These are phyloP conservation scores for Ascochyta viciae-villosae DNA, from an alignment of 2,329 filamentous ascomycete genomes.

Conservation along the genomic window DNA sequence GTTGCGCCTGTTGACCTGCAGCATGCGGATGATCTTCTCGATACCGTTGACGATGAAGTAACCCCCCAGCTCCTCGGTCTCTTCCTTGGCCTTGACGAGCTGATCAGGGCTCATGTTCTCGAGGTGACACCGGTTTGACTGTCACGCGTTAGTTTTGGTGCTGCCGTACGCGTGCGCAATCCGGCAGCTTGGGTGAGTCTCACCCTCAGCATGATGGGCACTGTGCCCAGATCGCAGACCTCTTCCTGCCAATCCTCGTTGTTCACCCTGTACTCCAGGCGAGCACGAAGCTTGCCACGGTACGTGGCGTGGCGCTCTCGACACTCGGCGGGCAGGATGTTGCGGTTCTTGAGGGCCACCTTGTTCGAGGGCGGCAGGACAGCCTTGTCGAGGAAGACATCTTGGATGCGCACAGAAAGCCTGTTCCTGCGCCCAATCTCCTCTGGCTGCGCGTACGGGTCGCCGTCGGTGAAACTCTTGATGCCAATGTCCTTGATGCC, in stretches of 20 bases:
- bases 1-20: slow-evolving; percentile 89
- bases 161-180: slow-evolving; percentile 22
- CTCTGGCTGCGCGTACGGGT: slow-evolving; percentile 60
- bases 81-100: slow-evolving; percentile 87
- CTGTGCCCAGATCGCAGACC: slow-evolving; percentile 81
- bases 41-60: slow-evolving; percentile 99
- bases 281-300: slow-evolving; percentile 81
- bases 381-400: slow-evolving; percentile 83
- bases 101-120: slow-evolving; percentile 82
- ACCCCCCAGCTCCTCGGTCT: slow-evolving; percentile 93
- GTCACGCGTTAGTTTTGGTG: slow-evolving; percentile 36
- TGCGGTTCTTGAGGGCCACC: slow-evolving; percentile 76
- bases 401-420: slow-evolving; percentile 78
- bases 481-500: slow-evolving; percentile 88
- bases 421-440: slow-evolving; percentile 72
- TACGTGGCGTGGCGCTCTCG: slow-evolving; percentile 93
- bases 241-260: slow-evolving; percentile 84
- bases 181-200: slow-evolving; percentile 35
- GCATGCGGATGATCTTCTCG: slow-evolving; percentile 93
- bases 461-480: slow-evolving; percentile 85
- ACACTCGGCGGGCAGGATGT: slow-evolving; percentile 90
- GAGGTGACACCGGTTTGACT: slow-evolving; percentile 91
- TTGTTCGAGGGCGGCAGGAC: slow-evolving; percentile 83
- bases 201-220: slow-evolving; percentile 94
- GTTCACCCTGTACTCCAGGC: slow-evolving; percentile 86